phyloP scores from a whole-genome alignment of 2,329 filamentous ascomycete species.

The Exophiala xenobiotica region DNA sequence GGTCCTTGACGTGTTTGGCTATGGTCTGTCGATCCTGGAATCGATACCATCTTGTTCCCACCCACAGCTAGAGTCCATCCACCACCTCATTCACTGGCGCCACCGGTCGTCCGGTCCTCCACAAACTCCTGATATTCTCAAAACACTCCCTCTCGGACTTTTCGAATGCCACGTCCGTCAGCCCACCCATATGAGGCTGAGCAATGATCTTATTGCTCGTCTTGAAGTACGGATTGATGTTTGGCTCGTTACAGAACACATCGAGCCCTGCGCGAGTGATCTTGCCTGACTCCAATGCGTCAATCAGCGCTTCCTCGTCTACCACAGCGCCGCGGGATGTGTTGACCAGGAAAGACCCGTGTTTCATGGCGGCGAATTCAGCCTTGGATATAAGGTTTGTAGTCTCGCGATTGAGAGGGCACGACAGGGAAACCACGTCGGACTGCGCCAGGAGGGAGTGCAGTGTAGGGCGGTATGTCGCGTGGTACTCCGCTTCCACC shows the following conservation, averaged over 20 bases:
- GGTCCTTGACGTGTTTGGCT: too few species aligned
- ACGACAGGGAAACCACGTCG: conserved; percentile 39
- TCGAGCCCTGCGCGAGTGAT: conserved; percentile 51
- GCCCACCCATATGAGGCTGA: conserved; percentile 48
- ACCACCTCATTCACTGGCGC: conserved; percentile 40
- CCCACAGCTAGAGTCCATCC: too few species aligned
- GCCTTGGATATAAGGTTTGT: conserved; percentile 33
- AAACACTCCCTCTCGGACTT: conserved; percentile 48
- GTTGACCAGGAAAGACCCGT: conserved; percentile 50
- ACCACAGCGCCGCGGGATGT: conserved; percentile 53
- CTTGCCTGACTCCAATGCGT: conserved; percentile 49
- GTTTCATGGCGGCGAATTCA: conserved; percentile 50
- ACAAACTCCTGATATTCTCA: conserved; percentile 47
- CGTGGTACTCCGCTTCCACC: conserved; percentile 40
- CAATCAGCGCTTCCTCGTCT: conserved; percentile 50
- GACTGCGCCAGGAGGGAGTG: conserved; percentile 35
- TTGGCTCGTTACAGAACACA: conserved; percentile 49
- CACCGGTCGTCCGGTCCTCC: conserved; percentile 40
- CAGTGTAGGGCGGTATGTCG: conserved; percentile 23
- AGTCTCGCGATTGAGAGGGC: conserved; percentile 15
- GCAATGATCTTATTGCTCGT: conserved; percentile 44
- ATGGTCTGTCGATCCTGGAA: too few species aligned
- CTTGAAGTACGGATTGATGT: conserved; percentile 42
- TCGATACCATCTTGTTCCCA: too few species aligned
- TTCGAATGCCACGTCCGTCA: conserved; percentile 47